Evolutionary conservation across 306 rosid species (phyloP).

Genomic region (Prunus davidiana): DNA sequence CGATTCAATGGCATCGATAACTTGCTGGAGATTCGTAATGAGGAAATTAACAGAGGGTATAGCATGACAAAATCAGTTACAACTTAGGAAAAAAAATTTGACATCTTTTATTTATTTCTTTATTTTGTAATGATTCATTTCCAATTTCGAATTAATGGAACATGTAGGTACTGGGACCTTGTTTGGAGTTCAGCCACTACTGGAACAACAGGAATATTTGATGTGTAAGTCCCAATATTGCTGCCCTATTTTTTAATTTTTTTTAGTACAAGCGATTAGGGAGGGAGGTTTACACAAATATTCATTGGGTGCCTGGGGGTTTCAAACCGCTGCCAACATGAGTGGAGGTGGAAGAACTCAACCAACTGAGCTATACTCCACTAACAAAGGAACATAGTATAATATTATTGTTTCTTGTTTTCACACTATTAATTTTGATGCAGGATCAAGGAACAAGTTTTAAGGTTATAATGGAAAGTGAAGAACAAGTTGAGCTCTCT

Average conservation of each 20-base stretch:
- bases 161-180: constrained; percentile 80
- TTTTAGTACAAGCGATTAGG: no score
- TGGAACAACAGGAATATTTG: constrained; percentile 61
- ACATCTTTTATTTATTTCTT: background rate
- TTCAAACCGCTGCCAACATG: no score
- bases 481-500: constrained; percentile 82
- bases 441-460: constrained; percentile 71
- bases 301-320: no score
- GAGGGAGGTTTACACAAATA: no score
- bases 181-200: constrained; percentile 64
- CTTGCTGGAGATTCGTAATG: constrained; percentile 53
- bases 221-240: constrained; percentile 49
- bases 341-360: no score
- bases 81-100: background rate
- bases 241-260: background rate
- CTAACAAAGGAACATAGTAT: no score
- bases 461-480: constrained; percentile 58
- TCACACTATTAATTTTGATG: background rate
- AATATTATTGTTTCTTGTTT: no score
- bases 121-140: background rate
- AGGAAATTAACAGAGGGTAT: constrained; percentile 59
- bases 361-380: rapidly evolving
- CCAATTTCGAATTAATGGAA: background rate
- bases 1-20: constrained; percentile 65
- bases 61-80: background rate